Conservation (phyloP, 2,329 filamentous ascomycete genomes). For the Alternaria consortialis region DNA sequence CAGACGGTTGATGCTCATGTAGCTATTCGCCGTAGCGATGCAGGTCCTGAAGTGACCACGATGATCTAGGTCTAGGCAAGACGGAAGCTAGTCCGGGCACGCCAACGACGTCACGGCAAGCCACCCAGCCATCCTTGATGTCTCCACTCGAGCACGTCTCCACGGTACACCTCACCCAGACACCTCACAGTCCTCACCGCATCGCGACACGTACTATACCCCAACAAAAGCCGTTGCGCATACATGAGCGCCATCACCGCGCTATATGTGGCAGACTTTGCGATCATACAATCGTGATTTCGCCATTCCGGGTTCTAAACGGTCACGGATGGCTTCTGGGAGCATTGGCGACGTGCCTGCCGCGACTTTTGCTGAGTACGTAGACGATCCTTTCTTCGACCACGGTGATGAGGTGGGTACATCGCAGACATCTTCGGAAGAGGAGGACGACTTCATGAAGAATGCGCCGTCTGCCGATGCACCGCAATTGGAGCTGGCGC, state of each 20-base stretch:
- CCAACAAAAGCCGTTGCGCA: conserved; percentile 11
- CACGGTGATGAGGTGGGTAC: conserved; percentile 17
- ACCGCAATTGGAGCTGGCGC: conserved; percentile 22
- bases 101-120: conserved; percentile 6
- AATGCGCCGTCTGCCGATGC: conserved; percentile 27
- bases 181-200: conserved; percentile 4
- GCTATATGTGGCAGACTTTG: conserved; percentile 49
- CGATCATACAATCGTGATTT: conserved; percentile 51
- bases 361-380: conserved; percentile 63
- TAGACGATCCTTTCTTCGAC: conserved; percentile 41
- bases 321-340: conserved; percentile 57
- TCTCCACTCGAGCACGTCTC: conserved; percentile 3
- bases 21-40: background rate
- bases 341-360: conserved; percentile 59
- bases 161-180: conserved; percentile 4
- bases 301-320: conserved; percentile 50
- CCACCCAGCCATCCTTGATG: conserved; percentile 3
- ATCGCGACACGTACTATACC: background rate
- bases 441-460: conserved; percentile 16
- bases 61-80: background rate
- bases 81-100: background rate
- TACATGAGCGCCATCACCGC: conserved; percentile 39
- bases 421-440: conserved; percentile 23
- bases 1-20: background rate
- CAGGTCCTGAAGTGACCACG: background rate